Percentiles rank a stretch among this genome's conserved stretches.
These are phyloP conservation scores for Phytophthora macrochlamydospora DNA, from an alignment of 352 stramenopile species.

Conservation along the genomic window DNA sequence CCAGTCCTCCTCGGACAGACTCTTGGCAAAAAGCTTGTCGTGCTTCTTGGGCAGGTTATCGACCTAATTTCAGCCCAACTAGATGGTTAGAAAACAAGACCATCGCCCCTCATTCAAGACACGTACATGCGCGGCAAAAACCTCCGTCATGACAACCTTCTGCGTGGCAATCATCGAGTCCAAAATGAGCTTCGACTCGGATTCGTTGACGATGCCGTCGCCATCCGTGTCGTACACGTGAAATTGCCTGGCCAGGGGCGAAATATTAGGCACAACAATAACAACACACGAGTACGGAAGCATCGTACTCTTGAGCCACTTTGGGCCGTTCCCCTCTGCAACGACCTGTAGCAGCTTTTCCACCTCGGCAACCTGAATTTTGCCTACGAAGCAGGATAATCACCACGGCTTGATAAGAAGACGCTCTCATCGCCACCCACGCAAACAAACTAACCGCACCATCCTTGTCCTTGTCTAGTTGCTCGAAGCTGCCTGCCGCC, in stretches of 20 bases:
- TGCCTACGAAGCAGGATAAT: constrained; percentile 22
- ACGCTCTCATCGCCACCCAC: not conserved
- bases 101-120: too few relatives aligned
- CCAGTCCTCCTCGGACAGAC: constrained; percentile 63
- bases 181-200: constrained; percentile 60
- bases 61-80: constrained; percentile 34
- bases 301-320: constrained; percentile 53
- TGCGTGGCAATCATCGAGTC: constrained; percentile 67
- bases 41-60: constrained; percentile 68
- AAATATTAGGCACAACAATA: constrained; percentile 10
- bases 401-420: not conserved
- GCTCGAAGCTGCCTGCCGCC: constrained; percentile 45
- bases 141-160: constrained; percentile 56
- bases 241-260: constrained; percentile 55
- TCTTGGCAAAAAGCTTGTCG: constrained; percentile 55
- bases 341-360: constrained; percentile 47
- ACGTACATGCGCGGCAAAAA: constrained; percentile 67
- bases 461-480: constrained; percentile 71
- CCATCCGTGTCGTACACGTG: constrained; percentile 59
- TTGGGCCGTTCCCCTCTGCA: constrained; percentile 38
- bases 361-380: constrained; percentile 48
- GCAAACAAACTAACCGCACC: constrained; percentile 28
- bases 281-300: not conserved
- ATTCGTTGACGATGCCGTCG: constrained; percentile 57
- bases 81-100: constrained; percentile 7